Evolutionary conservation across 2,329 filamentous ascomycete species (phyloP), one percentile per base, ranked within the genome.

Genomic region (Trichoderma semiorbis): DNA sequence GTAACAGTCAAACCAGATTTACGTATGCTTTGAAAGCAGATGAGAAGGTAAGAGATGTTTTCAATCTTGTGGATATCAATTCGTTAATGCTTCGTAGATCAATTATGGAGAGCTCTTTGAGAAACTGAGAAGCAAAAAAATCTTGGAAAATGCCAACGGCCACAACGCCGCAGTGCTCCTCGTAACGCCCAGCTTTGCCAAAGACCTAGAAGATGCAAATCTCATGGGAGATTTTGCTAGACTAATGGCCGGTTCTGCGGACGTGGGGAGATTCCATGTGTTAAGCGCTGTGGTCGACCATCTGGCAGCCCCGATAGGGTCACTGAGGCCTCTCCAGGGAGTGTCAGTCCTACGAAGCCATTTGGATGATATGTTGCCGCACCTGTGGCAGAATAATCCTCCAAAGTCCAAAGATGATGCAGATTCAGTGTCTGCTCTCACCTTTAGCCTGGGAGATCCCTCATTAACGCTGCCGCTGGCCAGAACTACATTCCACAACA

Each of bases 401-500:
- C 77, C 78, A 24, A 77, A 72, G 65, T 74, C 77, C 6, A 74
- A 66, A 18, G 75, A 78, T n/a, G 78, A 81, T 32, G 72, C 75
- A 7, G 82, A 84, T 24, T 76, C 76, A 16, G 80, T 82, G 3
- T 79, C 84, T 10, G 82, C 82, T 18, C 75, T 88, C 7, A 83
- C 81, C 0, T 82, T 87, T 63, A 73, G 80, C 21, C 76, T 85
- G 18, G 81, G 81, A 8, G 76, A 73, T 57, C 77, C 78, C 12
- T 78, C 80, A 3, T 79, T 87, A 69, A 88, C 85, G 7, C 72
- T 95, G 2, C 93, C 93, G 2, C 82, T 96, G 30, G 91, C 93
- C 53, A 93, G 94, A 77, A 97, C 93, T 0, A 83, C 94, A 7
- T 96, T 96, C 77, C 88, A 90, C 50, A 95, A 91, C 73, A 91